phyloP scores from a whole-genome alignment of 169 alveolate genomes.

The Cryptosporidium andersoni region DNA sequence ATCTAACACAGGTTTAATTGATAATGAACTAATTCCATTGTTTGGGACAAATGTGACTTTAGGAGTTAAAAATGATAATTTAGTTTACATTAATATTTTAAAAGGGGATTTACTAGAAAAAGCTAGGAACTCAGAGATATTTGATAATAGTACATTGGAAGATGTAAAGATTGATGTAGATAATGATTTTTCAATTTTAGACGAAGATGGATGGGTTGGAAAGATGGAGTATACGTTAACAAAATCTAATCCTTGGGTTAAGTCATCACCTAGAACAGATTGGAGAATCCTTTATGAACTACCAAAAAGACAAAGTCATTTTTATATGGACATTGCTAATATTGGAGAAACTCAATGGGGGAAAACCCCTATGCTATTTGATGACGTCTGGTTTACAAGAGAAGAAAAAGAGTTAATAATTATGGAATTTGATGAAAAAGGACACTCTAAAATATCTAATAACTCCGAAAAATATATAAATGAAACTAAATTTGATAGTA shows the following conservation, averaged over 20 bases:
- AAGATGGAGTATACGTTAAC: conserved; percentile 36
- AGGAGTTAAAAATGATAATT: not conserved
- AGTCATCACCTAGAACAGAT: conserved; percentile 53
- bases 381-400: conserved; percentile 50
- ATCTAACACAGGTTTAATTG: conserved; percentile 39
- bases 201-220: conserved; percentile 48
- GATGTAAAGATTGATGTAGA: conserved; percentile 47
- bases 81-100: not conserved
- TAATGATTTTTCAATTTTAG: conserved; percentile 32
- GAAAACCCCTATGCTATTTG: conserved; percentile 37
- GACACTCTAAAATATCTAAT: not conserved
- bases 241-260: conserved; percentile 48
- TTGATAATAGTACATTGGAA: not conserved
- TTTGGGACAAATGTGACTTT: conserved; percentile 14
- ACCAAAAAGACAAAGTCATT: conserved; percentile 5
- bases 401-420: not conserved
- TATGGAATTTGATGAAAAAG: not conserved
- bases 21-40: conserved; percentile 16
- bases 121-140: not conserved
- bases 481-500: too few species aligned
- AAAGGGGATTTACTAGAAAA: not conserved
- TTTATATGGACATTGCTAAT: conserved; percentile 59
- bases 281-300: conserved; percentile 23
- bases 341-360: conserved; percentile 71
- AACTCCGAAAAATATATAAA: not conserved